Evolutionary conservation across 352 stramenopile genomes (phyloP), one percentile per base, ranked within the genome.

Genomic region (Plasmopara viticola): DNA sequence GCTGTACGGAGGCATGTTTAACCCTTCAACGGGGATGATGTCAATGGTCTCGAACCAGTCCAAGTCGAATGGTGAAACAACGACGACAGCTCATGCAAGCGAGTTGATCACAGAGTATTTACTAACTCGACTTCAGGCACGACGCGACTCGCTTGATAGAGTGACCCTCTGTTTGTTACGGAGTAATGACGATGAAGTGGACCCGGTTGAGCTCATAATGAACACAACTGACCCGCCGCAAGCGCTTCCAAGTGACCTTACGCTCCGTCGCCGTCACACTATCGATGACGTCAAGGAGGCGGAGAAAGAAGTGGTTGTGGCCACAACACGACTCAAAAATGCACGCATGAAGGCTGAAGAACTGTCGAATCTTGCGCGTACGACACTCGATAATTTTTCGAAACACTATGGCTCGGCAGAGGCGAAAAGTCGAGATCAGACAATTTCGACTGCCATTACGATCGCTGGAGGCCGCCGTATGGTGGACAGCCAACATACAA

Each of bases 251-350:
- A 74, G 58, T 2, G 76, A 93, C 15, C 60, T 89, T 9, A 60
- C 52, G 7, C 61, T 81, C 25, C 83, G 83, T 9, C 78, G 81
- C 53, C 83, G 83, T 28, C 83, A 91, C 52, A 90, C 83, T 18
- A 81, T 84, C 48, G 83, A 91, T 44, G 80, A 91, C 20, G 78
- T 89, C 17, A 85, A 88, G 42, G 70, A 78, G 6, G 78, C 77
- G 0, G 74, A 91, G 46, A 90, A 87, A 29, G 72, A 87, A 17
- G 72, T 89, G 4, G 70, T 76, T 0, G 66, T 84, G 17, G 78
- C 82, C 34, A 68, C 78, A 0, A 61, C 72, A n/a, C 73, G 86
- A 48, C 68, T 94, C 44, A 89, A 86, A 59, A 77, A 88, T 28
- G 80, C 80, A 17, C 72, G 80, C 4, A 64, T 84, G 6, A 74